phyloP scores from a whole-genome alignment of 2,329 filamentous ascomycete genomes.

The Botrytis pseudocinerea region DNA sequence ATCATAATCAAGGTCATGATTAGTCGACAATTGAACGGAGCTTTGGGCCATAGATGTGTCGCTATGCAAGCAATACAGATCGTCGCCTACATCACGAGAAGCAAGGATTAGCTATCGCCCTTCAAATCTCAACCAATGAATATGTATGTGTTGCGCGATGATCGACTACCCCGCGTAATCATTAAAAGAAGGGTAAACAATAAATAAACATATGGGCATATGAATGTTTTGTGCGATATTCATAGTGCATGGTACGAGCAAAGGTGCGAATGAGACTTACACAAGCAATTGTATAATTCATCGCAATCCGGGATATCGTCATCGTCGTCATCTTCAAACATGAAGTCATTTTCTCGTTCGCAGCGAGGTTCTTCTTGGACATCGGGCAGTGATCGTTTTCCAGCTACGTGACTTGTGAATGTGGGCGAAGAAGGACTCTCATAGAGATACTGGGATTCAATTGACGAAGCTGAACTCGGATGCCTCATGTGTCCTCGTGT shows the following conservation, averaged over 20 bases:
- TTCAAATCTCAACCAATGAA: conserved; percentile 11
- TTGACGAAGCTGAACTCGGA: conserved; percentile 76
- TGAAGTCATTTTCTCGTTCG: conserved; percentile 62
- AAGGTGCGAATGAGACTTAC: conserved; percentile 53
- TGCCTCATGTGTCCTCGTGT: conserved; percentile 61
- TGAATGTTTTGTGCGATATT: neutral
- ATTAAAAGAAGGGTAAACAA: conserved; percentile 9
- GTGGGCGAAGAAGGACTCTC: conserved; percentile 61
- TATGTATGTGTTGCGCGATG: conserved; percentile 5
- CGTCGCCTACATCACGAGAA: conserved; percentile 53
- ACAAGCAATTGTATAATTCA: conserved; percentile 67
- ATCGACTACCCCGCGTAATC: conserved; percentile 21
- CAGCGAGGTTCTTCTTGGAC: conserved; percentile 76
- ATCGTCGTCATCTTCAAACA: conserved; percentile 44
- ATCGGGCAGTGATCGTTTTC: conserved; percentile 72
- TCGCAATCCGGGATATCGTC: conserved; percentile 39
- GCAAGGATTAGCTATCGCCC: conserved; percentile 25
- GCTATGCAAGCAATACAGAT: conserved; percentile 58
- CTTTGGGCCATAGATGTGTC: conserved; percentile 42
- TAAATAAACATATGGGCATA: conserved; percentile 25
- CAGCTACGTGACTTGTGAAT: conserved; percentile 51
- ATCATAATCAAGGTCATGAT: conserved; percentile 62
- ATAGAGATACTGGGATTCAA: conserved; percentile 57
- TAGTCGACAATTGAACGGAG: conserved; percentile 44
- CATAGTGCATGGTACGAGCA: neutral